Conservation (phyloP, 257 asterid species). For the Solanum stenotomum region DNA sequence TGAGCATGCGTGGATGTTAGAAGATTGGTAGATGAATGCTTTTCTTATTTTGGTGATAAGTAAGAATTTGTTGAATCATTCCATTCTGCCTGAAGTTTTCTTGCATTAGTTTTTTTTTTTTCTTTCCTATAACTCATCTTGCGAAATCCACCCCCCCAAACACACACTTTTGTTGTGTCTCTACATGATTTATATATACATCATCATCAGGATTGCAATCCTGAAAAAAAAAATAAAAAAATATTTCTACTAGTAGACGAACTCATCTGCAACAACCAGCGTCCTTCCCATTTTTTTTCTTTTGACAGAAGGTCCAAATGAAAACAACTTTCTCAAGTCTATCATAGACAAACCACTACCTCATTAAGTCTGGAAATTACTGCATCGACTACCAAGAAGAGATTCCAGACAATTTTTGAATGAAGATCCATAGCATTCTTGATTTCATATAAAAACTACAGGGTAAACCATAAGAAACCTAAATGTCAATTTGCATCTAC, state of each 20-base stretch:
- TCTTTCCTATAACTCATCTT: not conserved
- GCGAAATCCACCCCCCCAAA: too few species aligned
- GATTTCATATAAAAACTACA: too few species aligned
- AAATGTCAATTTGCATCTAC: not conserved
- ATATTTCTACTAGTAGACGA: too few species aligned
- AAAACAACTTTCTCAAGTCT: not conserved
- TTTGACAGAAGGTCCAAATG: not conserved
- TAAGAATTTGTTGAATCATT: conserved; percentile 29
- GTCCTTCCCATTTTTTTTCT: not conserved
- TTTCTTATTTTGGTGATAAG: not conserved
- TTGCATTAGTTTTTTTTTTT: not conserved
- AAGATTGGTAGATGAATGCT: not conserved
- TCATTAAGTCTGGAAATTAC: not conserved
- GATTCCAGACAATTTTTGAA: not conserved
- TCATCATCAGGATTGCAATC: too few species aligned
- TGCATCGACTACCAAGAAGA: not conserved
- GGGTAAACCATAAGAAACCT: not conserved
- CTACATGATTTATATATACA: too few species aligned
- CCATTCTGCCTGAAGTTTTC: not conserved
- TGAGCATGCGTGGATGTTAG: not conserved
- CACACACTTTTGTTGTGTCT: too few species aligned
- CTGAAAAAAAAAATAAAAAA: too few species aligned
- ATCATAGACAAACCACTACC: too few species aligned
- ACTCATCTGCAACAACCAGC: not conserved
- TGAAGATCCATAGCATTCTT: not conserved